A percentile compares a stretch with the other conserved stretches of the same genome.
Evolutionary conservation across 2,329 filamentous ascomycete genomes (phyloP).

Genomic region (Hortaea werneckii): DNA sequence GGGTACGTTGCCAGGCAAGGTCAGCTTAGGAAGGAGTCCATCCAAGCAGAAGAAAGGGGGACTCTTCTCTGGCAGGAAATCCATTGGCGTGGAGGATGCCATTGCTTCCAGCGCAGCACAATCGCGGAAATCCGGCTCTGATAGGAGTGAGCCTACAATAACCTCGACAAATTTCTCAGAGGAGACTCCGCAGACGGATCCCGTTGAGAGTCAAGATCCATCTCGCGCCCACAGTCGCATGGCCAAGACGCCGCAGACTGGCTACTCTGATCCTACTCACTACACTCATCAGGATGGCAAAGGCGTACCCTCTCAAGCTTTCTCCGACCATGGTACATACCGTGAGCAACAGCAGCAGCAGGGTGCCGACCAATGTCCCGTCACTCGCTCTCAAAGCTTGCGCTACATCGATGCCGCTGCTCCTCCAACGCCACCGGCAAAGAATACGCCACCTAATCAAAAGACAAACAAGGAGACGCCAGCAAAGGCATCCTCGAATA

Average conservation of each 20-base stretch:
- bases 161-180: not conserved
- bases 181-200: not conserved
- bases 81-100: not conserved
- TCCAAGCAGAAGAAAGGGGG: constrained; percentile 18
- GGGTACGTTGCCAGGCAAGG: constrained; percentile 17
- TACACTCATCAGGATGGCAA: constrained; percentile 5
- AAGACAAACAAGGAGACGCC: not conserved
- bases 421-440: constrained; percentile 34
- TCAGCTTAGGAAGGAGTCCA: constrained; percentile 13
- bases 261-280: constrained; percentile 8
- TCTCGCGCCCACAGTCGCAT: not conserved
- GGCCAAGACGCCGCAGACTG: constrained; percentile 7
- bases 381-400: constrained; percentile 18
- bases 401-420: constrained; percentile 18
- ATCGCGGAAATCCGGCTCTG: not conserved
- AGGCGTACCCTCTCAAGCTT: constrained; percentile 8
- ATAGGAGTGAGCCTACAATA: not conserved
- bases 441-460: constrained; percentile 31
- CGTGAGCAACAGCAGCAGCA: not conserved
- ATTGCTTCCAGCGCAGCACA: not conserved
- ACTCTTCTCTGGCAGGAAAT: constrained; percentile 5
- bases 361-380: constrained; percentile 1
- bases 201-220: not conserved
- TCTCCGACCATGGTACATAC: constrained; percentile 4
- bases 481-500: not conserved